Conservation (phyloP, 1,139 yeast species). For the Martiniozyma asiatica region DNA sequence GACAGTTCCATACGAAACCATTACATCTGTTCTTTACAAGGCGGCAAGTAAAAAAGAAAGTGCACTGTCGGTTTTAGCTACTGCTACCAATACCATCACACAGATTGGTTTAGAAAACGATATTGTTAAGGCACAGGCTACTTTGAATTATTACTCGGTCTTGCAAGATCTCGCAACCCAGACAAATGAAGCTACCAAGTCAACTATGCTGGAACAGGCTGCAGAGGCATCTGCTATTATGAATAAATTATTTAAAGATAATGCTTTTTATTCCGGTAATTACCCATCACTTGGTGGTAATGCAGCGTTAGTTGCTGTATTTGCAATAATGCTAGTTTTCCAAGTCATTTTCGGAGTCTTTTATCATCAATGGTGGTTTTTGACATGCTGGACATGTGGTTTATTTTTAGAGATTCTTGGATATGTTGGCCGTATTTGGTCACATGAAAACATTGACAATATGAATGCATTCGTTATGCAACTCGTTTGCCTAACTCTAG, state of each 20-base stretch:
- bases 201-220: conserved; percentile 26
- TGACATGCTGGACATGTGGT: conserved; percentile 49
- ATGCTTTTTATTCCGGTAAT: conserved; percentile 27
- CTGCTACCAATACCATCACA: conserved; percentile 16
- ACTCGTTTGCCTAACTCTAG: conserved; percentile 59
- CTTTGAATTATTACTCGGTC: conserved; percentile 25
- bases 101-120: conserved; percentile 17
- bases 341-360: conserved; percentile 31
- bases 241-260: conserved; percentile 15
- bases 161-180: conserved; percentile 30
- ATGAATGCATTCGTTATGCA: conserved; percentile 46
- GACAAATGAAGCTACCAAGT: conserved; percentile 22
- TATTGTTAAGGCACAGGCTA: conserved; percentile 27
- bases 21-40: conserved; percentile 10
- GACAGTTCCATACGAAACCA: conserved; percentile 8
- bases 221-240: conserved; percentile 26
- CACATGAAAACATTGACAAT: conserved; percentile 28
- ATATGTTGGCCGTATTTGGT: conserved; percentile 47
- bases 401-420: conserved; percentile 58
- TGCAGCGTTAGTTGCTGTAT: conserved; percentile 35
- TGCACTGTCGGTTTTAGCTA: conserved; percentile 10
- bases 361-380: conserved; percentile 67
- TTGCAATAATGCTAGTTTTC: conserved; percentile 29
- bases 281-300: conserved; percentile 35
- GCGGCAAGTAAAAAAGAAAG: conserved; percentile 6